These are phyloP conservation scores for Phaeosphaeria sp. DNA, from an alignment of 2,329 filamentous ascomycete genomes.

Conservation along the genomic window DNA sequence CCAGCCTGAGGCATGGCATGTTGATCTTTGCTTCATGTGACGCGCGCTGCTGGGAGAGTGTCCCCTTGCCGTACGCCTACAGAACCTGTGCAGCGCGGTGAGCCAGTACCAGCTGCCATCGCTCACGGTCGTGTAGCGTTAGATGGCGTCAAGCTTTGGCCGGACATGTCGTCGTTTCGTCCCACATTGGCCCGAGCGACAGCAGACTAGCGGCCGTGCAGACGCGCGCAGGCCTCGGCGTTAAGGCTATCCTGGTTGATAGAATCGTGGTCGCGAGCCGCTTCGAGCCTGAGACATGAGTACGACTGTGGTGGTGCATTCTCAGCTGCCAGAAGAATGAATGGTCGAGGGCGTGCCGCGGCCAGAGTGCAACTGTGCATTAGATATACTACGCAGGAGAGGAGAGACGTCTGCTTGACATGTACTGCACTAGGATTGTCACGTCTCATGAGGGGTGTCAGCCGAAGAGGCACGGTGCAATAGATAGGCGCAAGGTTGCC, in stretches of 20 bases:
- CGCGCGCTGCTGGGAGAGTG: slow-evolving; percentile 17
- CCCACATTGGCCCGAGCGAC: slow-evolving; percentile 33
- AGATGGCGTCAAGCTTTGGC: slow-evolving; percentile 31
- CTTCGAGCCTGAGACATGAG: not conserved
- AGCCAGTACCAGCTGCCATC: slow-evolving; percentile 5
- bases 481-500: not conserved
- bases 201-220: slow-evolving; percentile 21
- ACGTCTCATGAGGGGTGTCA: not conserved
- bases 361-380: not conserved
- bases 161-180: slow-evolving; percentile 21
- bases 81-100: slow-evolving; percentile 9
- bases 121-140: slow-evolving; percentile 21
- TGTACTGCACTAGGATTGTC: no score
- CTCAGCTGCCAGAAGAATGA: not conserved
- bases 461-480: not conserved
- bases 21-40: slow-evolving; percentile 24
- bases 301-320: not conserved
- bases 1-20: no score
- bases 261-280: slow-evolving; percentile 4
- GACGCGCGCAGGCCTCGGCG: slow-evolving; percentile 30
- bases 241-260: slow-evolving; percentile 17
- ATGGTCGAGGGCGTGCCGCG: not conserved
- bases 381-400: not conserved
- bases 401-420: not conserved
- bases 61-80: not conserved